phyloP scores from a whole-genome alignment of 2,329 filamentous ascomycete species.

The Beauveria sp. region DNA sequence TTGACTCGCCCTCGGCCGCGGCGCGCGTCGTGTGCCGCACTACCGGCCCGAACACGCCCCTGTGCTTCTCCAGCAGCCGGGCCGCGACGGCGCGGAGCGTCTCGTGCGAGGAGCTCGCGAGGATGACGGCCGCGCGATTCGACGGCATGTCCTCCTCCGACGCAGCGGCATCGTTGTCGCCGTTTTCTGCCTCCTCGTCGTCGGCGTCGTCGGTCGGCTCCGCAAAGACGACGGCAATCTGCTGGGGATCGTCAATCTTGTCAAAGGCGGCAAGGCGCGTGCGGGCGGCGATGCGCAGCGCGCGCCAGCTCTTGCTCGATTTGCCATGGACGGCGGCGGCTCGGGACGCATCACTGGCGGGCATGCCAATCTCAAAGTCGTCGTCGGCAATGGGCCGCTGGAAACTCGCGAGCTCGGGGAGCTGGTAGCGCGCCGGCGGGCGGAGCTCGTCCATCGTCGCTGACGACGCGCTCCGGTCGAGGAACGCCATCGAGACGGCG shows the following conservation, averaged over 20 bases:
- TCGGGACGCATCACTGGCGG: constrained; percentile 53
- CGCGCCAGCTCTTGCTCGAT: constrained; percentile 84
- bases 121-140: constrained; percentile 51
- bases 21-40: constrained; percentile 47
- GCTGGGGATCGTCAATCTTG: constrained; percentile 76
- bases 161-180: constrained; percentile 26
- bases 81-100: constrained; percentile 58
- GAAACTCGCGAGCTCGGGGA: constrained; percentile 65
- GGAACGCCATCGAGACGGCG: constrained; percentile 69
- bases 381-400: constrained; percentile 67
- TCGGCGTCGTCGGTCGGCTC: constrained; percentile 33
- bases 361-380: constrained; percentile 82
- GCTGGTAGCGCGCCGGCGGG: constrained; percentile 52
- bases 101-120: constrained; percentile 56
- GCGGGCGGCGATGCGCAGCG: constrained; percentile 70
- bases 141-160: constrained; percentile 34
- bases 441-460: constrained; percentile 61
- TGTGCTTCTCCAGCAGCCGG: constrained; percentile 55
- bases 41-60: constrained; percentile 56
- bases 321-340: constrained; percentile 58
- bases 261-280: constrained; percentile 73
- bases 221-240: constrained; percentile 52
- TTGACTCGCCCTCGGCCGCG: constrained; percentile 41
- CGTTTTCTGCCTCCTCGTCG: constrained; percentile 24
- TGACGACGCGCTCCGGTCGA: constrained; percentile 46